Base-by-base conservation (phyloP, 176 grass and related monocot species). In the Raddia distichophylla region DNA sequence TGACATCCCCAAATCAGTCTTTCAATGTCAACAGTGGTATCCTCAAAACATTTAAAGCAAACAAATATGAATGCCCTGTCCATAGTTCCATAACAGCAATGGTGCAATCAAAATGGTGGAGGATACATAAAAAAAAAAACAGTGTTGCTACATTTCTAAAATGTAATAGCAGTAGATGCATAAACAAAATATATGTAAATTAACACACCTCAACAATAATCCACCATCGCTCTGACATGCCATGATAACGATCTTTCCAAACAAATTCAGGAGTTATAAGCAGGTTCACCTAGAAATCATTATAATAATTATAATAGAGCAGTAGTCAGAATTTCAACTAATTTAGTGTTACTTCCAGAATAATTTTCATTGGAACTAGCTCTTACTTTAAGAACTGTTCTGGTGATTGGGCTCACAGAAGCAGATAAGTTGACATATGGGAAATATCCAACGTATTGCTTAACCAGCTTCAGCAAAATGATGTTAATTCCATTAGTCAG, bases 201-300 rank as follows among this genome's bases (percentile, higher is more conserved):
- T 75, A 75, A 89, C 83, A 76, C 11, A 94, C 92, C 92, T 98
- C 92, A 80, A 98, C 90, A 60, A 93, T 83, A 82, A 98, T 98
- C 92, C 82, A 93, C 92, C 92, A 98, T 59, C 92, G 90, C 64
- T 93, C 22, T 65, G 92, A 87, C 64, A 88, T 91, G 80, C 95
- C 95, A 87, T 98, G 95, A 61, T 90, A 64, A 67, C 92, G 88
- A 70, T 98, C 95, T 83, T 94, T 98, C 95, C 95, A 98, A 77
- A 84, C 84, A 91, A 98, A 98, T 32, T 95, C 86, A 53, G 95
- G 92, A 63, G 90, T 90, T 83, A 98, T 92, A 83, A 87, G 84
- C 22, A 98, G 64, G 84, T 90, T 90, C 62, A 98, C 90, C 95
- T 98, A 87, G 12, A 85, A 42, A 92, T 66, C 75, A 91, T 64